Conservation (phyloP, 495 filamentous ascomycete species). For the Melanomma pulvis-pyrius region DNA sequence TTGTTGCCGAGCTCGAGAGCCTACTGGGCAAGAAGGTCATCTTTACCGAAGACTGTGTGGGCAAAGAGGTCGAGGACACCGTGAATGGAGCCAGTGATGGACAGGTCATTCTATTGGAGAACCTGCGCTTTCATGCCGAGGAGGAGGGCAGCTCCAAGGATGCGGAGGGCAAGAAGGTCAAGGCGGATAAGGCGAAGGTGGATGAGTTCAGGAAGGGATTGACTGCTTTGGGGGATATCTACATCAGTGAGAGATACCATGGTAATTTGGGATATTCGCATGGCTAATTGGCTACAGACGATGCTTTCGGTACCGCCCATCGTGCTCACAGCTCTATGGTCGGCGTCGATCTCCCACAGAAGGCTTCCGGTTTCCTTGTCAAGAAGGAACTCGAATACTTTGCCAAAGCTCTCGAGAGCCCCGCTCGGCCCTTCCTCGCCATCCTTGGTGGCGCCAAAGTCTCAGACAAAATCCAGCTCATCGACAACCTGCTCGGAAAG, state of each 20-base stretch:
- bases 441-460: slow-evolving; percentile 98
- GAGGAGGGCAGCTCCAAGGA: slow-evolving; percentile 96
- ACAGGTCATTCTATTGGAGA: slow-evolving; percentile 89
- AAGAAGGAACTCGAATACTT: slow-evolving; percentile 99
- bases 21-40: slow-evolving; percentile 78
- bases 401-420: slow-evolving; percentile 90
- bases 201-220: slow-evolving; percentile 92
- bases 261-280: neutral
- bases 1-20: slow-evolving; percentile 90
- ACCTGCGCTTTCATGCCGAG: slow-evolving; percentile 95
- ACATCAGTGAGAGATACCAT: slow-evolving; percentile 73
- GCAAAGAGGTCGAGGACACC: slow-evolving; percentile 81
- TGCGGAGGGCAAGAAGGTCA: slow-evolving; percentile 91
- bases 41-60: slow-evolving; percentile 91
- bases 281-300: slow-evolving; percentile 60
- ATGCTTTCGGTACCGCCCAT: slow-evolving; percentile 98
- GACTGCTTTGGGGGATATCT: slow-evolving; percentile 93
- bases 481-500: slow-evolving; percentile 97
- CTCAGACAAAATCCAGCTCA: slow-evolving; percentile 98
- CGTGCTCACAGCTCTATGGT: slow-evolving; percentile 99
- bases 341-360: slow-evolving; percentile 90
- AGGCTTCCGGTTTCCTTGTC: slow-evolving; percentile 95
- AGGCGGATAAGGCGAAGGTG: slow-evolving; percentile 91
- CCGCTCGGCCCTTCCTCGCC: slow-evolving; percentile 94
- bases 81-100: slow-evolving; percentile 84